Percentiles rank a stretch among this genome's conserved stretches.
phyloP scores from a whole-genome alignment of 345 rosid species.

The Carallia brachiata region DNA sequence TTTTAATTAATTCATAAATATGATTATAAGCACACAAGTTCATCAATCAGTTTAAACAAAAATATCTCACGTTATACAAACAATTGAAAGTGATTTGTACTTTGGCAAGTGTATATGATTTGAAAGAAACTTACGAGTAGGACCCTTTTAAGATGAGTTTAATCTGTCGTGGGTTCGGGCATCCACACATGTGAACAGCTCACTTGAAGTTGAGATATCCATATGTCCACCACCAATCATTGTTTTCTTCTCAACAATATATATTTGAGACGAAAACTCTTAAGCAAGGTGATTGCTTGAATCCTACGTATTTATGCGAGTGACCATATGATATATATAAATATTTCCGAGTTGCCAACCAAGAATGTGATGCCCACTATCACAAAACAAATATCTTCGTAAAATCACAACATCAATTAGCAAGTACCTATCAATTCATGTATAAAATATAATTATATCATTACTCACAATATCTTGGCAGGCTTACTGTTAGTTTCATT shows the following conservation, averaged over 20 bases:
- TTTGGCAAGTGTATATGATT: too few species aligned
- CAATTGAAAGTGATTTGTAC: too few species aligned
- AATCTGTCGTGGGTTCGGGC: not conserved
- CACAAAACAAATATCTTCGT: not conserved
- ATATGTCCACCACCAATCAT: not conserved
- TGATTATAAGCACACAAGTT: too few species aligned
- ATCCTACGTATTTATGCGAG: slow-evolving; percentile 3
- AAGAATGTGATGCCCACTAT: not conserved
- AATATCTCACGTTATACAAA: too few species aligned
- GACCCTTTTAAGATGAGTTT: not conserved
- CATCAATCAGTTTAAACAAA: too few species aligned
- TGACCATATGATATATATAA: not conserved
- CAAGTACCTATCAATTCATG: too few species aligned
- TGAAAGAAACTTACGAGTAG: not conserved
- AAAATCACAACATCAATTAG: not conserved
- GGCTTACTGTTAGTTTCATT: too few species aligned
- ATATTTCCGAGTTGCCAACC: not conserved
- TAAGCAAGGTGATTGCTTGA: slow-evolving; percentile 9
- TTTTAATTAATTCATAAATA: too few species aligned
- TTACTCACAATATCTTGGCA: too few species aligned
- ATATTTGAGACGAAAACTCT: slow-evolving; percentile 10
- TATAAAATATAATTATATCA: too few species aligned
- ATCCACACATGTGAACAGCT: slow-evolving; percentile 26
- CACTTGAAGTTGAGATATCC: slow-evolving; percentile 22
- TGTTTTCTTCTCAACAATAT: slow-evolving; percentile 5